These are phyloP conservation scores for Brassica balearica DNA, from an alignment of 441 rosid genomes.

Conservation along the genomic window DNA sequence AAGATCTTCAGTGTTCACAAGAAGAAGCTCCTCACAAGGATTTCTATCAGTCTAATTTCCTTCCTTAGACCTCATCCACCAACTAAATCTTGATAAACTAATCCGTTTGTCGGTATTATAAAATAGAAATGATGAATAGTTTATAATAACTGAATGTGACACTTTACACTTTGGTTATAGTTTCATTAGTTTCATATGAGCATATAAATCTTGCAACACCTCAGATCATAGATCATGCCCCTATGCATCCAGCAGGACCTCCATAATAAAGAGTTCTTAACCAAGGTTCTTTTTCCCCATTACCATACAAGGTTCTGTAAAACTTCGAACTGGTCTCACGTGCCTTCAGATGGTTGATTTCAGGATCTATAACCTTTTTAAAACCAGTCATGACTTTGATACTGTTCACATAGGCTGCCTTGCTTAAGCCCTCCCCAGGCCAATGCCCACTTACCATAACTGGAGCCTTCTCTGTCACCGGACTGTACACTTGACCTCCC, in stretches of 20 bases:
- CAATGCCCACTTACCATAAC: conserved; percentile 44
- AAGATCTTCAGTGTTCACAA: conserved; percentile 73
- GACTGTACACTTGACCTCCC: conserved; percentile 45
- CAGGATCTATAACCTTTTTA: conserved; percentile 16
- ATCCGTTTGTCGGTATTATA: conserved; percentile 14
- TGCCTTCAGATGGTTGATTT: conserved; percentile 16
- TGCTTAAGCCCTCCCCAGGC: conserved; percentile 27
- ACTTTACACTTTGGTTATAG: not conserved
- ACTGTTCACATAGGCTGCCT: conserved; percentile 29
- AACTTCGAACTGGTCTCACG: conserved; percentile 15
- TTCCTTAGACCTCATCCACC: conserved; percentile 78
- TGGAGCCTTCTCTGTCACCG: conserved; percentile 26
- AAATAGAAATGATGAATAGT: not conserved
- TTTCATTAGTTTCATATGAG: not conserved
- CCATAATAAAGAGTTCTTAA: conserved; percentile 32
- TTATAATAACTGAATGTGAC: not conserved
- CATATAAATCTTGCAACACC: not conserved
- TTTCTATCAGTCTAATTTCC: conserved; percentile 67
- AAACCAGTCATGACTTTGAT: conserved; percentile 9
- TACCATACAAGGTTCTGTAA: conserved; percentile 22
- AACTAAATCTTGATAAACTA: conserved; percentile 63
- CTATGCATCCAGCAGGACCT: conserved; percentile 30
- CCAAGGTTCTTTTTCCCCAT: conserved; percentile 27
- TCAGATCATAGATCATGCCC: not conserved
- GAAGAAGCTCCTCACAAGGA: conserved; percentile 56